Evolutionary conservation across 2,329 filamentous ascomycete genomes (phyloP), one percentile per base, ranked within the genome.

Genomic region (Aspergillus floridensis): DNA sequence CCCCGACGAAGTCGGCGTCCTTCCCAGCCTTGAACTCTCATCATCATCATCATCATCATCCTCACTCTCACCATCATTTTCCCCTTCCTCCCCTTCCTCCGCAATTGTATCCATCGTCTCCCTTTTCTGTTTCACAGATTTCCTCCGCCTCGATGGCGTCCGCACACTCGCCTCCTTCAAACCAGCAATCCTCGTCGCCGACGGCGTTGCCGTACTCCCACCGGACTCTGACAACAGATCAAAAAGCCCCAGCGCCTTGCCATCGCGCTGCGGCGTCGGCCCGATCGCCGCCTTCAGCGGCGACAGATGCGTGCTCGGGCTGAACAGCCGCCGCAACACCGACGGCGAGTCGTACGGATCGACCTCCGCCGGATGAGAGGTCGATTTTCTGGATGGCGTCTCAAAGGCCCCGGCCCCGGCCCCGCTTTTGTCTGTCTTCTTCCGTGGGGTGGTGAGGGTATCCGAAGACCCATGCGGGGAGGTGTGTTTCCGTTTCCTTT

Each of bases 221-320:
- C 74, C 75, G 0, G 77, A 77, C 21, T 74, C 72, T 4, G 78
- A 78, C 4, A 82, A 70, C 48, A 80, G 69, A 58, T 81, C 80
- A 54, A 82, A 81, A 2, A 82, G 69, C 0, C 80, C 80, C 2
- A 82, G 64, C 0, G 79, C 73, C 49, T 76, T 80, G 10, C 80
- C 80, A 66, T 81, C 78, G 41, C 79, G 76, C 59, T 81, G 78
- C 1, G 80, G 80, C 2, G 80, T 81, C 12, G 80, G 80, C 4
- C 79, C 80, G 53, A 81, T 78, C 24, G 72, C 74, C 8, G 72
- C 63, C 49, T 76, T 75, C 2, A 79, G 63, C 2, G 76, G 74
- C 8, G 72, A 68, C 5, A 61, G 65, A 49, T 76, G 74, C 2
- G 72, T 66, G 26, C 65, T 70, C 7, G 76, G 71, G 56, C 72